Base-by-base conservation (phyloP, 257 asterid species). In the Jasminum sambac region DNA sequence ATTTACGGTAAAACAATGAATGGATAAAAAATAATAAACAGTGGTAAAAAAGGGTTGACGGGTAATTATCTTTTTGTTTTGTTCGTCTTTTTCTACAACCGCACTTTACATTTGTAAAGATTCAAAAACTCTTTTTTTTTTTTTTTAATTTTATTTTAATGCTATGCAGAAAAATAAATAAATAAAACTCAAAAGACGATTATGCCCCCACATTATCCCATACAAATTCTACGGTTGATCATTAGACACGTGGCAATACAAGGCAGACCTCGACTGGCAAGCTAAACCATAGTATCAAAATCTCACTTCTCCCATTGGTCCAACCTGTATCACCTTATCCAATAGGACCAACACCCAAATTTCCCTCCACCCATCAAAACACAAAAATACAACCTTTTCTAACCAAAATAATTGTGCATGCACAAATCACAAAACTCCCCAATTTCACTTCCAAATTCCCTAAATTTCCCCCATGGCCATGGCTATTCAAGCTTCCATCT, bases 401-500 rank as follows among this genome's bases (percentile, higher is more conserved):
- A 66, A 71, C 63, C 82, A 61, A 64, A 73, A n/a, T 34, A 30
- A 30, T 63, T 52, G 37, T 37, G 16, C 36, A 1, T 19, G 59
- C 11, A 36, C 72, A 68, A 25, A 4, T 44, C 24, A 21, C 38
- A 34, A 38, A 50, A 6, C 43, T 44, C 50, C 26, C 7, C 0
- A 43, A 23, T 23, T 30, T 26, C 40, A 42, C 42, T 13, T 40
- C n/a, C 12, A 16, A 11, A 5, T 48, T 7, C 23, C 17, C 24
- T 48, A 6, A 50, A 17, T 62, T 5, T 63, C 10, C 55, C 26
- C 5, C 72, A 84, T 84, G 95, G 96, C 96, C 44, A 92, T 88
- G 93, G 94, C 95, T 62, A 83, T 94, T 11, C 96, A 89, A 88
- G 86, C 96, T 42, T 87, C 95, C 73, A 91, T 92, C 85, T 89